Evolutionary conservation across 1,284 basidiomycete genomes (phyloP), one percentile per base, ranked within the genome.

Genomic region (Cryptococcus floricola): DNA sequence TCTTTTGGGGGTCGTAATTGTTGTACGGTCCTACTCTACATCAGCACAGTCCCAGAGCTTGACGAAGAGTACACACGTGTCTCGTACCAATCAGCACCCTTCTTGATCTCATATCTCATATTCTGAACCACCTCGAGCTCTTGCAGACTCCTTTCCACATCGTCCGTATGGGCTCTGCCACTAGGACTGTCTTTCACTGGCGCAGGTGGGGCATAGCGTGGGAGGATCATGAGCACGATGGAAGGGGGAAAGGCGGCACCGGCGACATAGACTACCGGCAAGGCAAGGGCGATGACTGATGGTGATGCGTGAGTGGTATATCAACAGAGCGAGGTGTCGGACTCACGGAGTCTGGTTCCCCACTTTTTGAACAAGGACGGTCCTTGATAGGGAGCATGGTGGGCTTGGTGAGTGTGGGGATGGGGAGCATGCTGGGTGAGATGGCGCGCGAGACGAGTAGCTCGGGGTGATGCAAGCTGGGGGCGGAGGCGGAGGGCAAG

Each of bases 101-200:
- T 48, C 48, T 38, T n/a, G 34, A 50, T 39, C 55, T 63, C 61
- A 46, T 54, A 56, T 34, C 77, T 66, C 58, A 86, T 80, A 39
- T 80, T 71, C 37, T 80, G 72, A 0, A 94, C 83, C 6, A 84
- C 61, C 0, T 85, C 83, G 0, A 95, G 80, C 1, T 79, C 73
- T 59, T 89, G 86, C 5, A 97, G 78, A 45, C 82, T 76, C 18
- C 80, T 73, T 71, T 97, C 93, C 52, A 95, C 80, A 18, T 78
- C 71, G 10, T 79, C 79, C 5, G 81, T 82, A 66, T 88, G 83
- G 2, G 80, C 80, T 46, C 82, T 76, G 0, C 87, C 85, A 62
- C 85, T 82, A 0, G 83, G 81, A 0, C 86, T 83, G 52, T 84
- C 80, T 0, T 82, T 80, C 55, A 85, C 81, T 0, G 79, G 77